A percentile compares a stretch with the other conserved stretches of the same genome.
Conservation (phyloP, 371 early-diverging fungal genomes). For the Synchytrium microbalum region DNA sequence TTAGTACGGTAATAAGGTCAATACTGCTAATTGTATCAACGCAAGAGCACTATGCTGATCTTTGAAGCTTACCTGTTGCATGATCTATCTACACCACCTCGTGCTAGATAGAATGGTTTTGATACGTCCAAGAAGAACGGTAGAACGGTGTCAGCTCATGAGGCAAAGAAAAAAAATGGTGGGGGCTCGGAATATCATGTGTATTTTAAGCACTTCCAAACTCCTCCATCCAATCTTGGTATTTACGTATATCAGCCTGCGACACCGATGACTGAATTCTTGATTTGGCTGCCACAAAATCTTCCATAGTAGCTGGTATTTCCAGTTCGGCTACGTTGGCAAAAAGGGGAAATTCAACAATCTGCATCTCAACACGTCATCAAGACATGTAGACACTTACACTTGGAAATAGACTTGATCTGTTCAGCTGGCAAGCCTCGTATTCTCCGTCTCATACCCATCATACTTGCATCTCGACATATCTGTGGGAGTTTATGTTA, state of each 20-base stretch:
- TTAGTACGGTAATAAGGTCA: too few species aligned
- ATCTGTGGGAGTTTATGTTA: slow-evolving; percentile 35
- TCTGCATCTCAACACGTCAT: slow-evolving; percentile 7
- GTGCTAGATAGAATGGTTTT: too few species aligned
- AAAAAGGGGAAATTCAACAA: slow-evolving; percentile 13
- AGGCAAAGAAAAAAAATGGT: too few species aligned
- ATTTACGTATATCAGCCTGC: slow-evolving; percentile 40
- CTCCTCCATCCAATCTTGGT: slow-evolving; percentile 50
- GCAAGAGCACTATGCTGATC: too few species aligned
- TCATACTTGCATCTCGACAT: slow-evolving; percentile 51
- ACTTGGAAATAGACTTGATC: slow-evolving; percentile 38
- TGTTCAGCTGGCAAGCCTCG: slow-evolving; percentile 42
- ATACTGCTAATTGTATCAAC: too few species aligned
- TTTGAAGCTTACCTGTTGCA: too few species aligned
- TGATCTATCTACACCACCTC: too few species aligned
- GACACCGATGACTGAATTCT: slow-evolving; percentile 44
- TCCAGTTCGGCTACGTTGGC: slow-evolving; percentile 34
- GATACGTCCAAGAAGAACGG: too few species aligned
- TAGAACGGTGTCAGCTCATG: too few species aligned
- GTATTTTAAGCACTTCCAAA: too few species aligned
- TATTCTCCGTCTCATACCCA: slow-evolving; percentile 48
- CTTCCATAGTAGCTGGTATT: slow-evolving; percentile 34
- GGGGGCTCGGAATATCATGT: too few species aligned
- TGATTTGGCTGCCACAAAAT: slow-evolving; percentile 34
- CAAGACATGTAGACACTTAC: slow-evolving; percentile 12